Conservation (phyloP, 495 filamentous ascomycete genomes). For the Aspergillus ostianus region DNA sequence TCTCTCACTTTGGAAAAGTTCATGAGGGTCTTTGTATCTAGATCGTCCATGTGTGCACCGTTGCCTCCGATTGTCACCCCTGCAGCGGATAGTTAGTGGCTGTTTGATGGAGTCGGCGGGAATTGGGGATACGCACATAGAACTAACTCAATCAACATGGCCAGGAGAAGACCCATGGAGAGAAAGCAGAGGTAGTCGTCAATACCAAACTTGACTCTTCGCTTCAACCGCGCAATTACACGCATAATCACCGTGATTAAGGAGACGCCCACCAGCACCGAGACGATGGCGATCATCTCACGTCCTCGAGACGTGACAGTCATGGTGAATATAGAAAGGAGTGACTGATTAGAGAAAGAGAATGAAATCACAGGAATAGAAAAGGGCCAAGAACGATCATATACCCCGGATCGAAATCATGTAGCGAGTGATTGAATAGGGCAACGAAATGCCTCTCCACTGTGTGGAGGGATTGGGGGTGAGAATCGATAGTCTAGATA, state of each 20-base stretch:
- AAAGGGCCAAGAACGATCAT: conserved; percentile 4
- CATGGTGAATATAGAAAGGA: conserved; percentile 23
- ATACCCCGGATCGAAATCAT: not conserved
- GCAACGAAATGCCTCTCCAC: not conserved
- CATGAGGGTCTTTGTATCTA: conserved; percentile 25
- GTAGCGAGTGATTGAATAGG: no score
- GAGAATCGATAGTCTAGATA: no score
- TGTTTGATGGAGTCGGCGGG: not conserved
- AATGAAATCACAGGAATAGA: not conserved
- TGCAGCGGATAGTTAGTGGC: conserved; percentile 16
- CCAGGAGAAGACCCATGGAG: conserved; percentile 31
- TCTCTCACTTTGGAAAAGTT: conserved; percentile 38
- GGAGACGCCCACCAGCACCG: conserved; percentile 37
- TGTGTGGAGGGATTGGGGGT: not conserved
- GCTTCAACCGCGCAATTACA: conserved; percentile 36
- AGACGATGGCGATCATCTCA: conserved; percentile 39
- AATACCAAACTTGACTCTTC: conserved; percentile 35
- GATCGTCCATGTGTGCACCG: conserved; percentile 25
- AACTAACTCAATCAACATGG: conserved; percentile 36
- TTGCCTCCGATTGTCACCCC: conserved; percentile 41
- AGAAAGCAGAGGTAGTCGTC: conserved; percentile 44
- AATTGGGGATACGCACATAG: conserved; percentile 30
- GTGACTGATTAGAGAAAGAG: conserved; percentile 7
- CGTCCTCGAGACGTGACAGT: conserved; percentile 26
- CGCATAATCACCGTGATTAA: conserved; percentile 37